Evolutionary conservation across 495 filamentous ascomycete genomes (phyloP).

Genomic region (Penicillium cinerascens): DNA sequence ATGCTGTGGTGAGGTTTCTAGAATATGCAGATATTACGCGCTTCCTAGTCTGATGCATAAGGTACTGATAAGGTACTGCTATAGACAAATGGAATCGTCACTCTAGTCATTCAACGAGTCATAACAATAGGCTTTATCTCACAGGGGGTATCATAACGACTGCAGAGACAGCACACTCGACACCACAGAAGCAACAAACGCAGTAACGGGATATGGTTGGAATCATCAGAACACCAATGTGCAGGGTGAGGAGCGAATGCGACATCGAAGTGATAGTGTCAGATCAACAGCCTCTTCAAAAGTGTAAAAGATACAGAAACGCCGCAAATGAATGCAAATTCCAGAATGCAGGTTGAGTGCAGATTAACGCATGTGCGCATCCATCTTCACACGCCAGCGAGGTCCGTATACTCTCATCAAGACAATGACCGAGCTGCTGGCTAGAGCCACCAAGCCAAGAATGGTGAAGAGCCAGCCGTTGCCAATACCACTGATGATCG

Average conservation of each 20-base stretch:
- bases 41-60: not conserved
- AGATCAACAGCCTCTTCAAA: not conserved
- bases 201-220: not conserved
- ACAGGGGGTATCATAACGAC: not conserved
- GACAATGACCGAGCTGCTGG: conserved; percentile 55
- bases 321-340: not conserved
- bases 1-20: not conserved
- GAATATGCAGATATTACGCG: not conserved
- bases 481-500: conserved; percentile 76
- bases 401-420: conserved; percentile 62
- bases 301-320: not conserved
- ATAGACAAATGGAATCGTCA: not conserved
- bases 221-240: not conserved
- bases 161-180: not conserved
- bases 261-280: not conserved
- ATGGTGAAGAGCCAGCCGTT: conserved; percentile 89
- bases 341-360: not conserved
- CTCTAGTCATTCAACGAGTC: not conserved
- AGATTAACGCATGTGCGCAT: conserved; percentile 36
- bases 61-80: not conserved
- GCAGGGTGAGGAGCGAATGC: not conserved
- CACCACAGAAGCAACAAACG: not conserved
- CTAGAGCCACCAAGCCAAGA: conserved; percentile 61
- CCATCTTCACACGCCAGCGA: conserved; percentile 68
- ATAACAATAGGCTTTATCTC: not conserved